Evolutionary conservation across 176 grass and related monocot genomes (phyloP), one percentile per base, ranked within the genome.

Genomic region (Pontederia paniculata): DNA sequence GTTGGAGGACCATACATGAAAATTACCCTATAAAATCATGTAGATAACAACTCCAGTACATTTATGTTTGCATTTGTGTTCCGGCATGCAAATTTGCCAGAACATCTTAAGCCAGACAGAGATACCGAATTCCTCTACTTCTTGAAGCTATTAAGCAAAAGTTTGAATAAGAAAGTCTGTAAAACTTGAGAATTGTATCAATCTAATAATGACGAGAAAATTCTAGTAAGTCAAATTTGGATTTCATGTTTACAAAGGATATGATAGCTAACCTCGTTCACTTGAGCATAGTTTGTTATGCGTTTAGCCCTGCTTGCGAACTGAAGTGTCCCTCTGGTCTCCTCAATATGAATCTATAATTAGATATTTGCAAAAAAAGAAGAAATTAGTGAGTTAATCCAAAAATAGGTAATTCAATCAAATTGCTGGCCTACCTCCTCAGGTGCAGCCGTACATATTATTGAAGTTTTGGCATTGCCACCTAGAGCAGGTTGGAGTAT

Each of bases 261-360:
- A 21, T 67, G 48, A 52, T 23, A 45, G 50, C 57, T 8, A 65
- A 98, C 83, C 94, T 98, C 87, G 61, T 98, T 98, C 58, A 98
- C 75, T 88, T 98, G 86, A 54, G 79, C 87, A 77, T 87, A 98
- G 47, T 98, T 98, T 65, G 87, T 98, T 25, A 98, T 77, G 52
- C 77, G 74, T 70, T 98, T 98, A 53, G 94, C 94, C 80, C 94
- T 93, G 50, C 87, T 83, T 68, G 83, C 94, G 75, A 98, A 98
- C 54, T 98, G 87, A 77, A 98, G 94, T 21, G 83, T 98, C 50
- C 94, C 94, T 83, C 77, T 88, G 57, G 67, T 93, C 78, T 98
- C 94, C 55, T 98, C 87, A 10, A 84, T 68, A 22, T 98, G 93
- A 52, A 82, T 58, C 93, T 98, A 70, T 42, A 77, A 8, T 11